Percentiles rank a stretch among this genome's conserved stretches.
Evolutionary conservation across 2,329 filamentous ascomycete genomes (phyloP).

Genomic region (Fusarium sp.): DNA sequence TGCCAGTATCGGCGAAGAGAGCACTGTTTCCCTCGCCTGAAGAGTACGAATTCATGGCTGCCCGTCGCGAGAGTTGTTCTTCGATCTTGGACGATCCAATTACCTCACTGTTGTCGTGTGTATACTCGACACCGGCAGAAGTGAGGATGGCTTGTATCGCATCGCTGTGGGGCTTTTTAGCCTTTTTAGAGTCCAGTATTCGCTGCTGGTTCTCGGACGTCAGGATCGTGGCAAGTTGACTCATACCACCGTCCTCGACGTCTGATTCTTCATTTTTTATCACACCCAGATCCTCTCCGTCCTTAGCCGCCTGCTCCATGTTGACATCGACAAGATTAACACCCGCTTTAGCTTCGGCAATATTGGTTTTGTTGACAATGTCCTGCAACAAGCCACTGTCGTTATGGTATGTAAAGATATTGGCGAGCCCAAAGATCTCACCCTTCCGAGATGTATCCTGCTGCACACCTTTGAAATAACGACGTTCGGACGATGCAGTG

Average conservation of each 20-base stretch:
- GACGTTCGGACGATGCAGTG: slow-evolving; percentile 87
- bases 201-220: slow-evolving; percentile 60
- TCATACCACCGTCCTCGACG: slow-evolving; percentile 74
- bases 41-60: slow-evolving; percentile 68
- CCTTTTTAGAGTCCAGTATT: slow-evolving; percentile 50
- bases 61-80: slow-evolving; percentile 81
- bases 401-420: slow-evolving; percentile 85
- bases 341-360: slow-evolving; percentile 90
- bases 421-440: slow-evolving; percentile 91
- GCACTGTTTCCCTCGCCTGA: slow-evolving; percentile 61
- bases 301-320: slow-evolving; percentile 69
- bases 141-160: slow-evolving; percentile 90
- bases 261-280: slow-evolving; percentile 64
- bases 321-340: slow-evolving; percentile 84
- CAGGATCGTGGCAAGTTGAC: slow-evolving; percentile 72
- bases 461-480: slow-evolving; percentile 96
- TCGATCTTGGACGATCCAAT: slow-evolving; percentile 94
- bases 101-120: slow-evolving; percentile 95
- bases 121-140: slow-evolving; percentile 90
- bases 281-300: slow-evolving; percentile 59
- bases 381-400: slow-evolving; percentile 87
- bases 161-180: slow-evolving; percentile 67
- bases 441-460: slow-evolving; percentile 84
- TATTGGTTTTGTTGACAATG: slow-evolving; percentile 98
- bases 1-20: slow-evolving; percentile 68